Percentiles rank a stretch among this genome's conserved stretches.
phyloP scores from a whole-genome alignment of 495 filamentous ascomycete species.

The Daldinia childiae region DNA sequence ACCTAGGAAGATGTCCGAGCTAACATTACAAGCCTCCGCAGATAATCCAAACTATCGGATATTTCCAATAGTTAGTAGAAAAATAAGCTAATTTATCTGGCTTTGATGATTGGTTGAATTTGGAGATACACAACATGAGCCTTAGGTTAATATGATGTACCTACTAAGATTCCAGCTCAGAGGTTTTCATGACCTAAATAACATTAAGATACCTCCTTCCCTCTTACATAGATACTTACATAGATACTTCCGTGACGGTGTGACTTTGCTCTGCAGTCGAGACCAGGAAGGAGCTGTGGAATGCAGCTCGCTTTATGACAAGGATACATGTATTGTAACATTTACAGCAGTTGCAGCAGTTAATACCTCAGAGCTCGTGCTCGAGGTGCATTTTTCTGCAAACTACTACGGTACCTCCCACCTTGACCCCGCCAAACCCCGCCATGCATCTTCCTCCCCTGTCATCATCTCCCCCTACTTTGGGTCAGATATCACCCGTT shows the following conservation, averaged over 20 bases:
- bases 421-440: conserved; percentile 42
- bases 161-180: conserved; percentile 8
- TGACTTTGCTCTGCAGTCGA: conserved; percentile 21
- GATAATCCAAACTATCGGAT: too few species aligned
- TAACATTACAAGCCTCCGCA: too few species aligned
- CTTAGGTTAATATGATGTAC: too few species aligned
- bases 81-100: conserved; percentile 3
- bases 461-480: conserved; percentile 10
- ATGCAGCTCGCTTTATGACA: conserved; percentile 17
- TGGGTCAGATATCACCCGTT: not conserved
- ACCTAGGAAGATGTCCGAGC: not conserved
- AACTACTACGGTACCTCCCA: conserved; percentile 5
- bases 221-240: not conserved
- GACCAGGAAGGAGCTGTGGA: conserved; percentile 32
- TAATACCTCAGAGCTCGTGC: conserved; percentile 41
- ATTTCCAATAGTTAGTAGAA: too few species aligned
- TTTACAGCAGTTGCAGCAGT: conserved; percentile 10
- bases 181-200: conserved; percentile 6
- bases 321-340: conserved; percentile 10
- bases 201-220: not conserved
- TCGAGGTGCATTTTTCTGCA: conserved; percentile 38
- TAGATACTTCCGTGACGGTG: conserved; percentile 21
- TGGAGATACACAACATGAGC: conserved; percentile 11
- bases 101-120: conserved; percentile 14
- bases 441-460: conserved; percentile 27